These are phyloP conservation scores for Trypethelium eluteriae DNA, from an alignment of 495 filamentous ascomycete genomes.

Conservation along the genomic window DNA sequence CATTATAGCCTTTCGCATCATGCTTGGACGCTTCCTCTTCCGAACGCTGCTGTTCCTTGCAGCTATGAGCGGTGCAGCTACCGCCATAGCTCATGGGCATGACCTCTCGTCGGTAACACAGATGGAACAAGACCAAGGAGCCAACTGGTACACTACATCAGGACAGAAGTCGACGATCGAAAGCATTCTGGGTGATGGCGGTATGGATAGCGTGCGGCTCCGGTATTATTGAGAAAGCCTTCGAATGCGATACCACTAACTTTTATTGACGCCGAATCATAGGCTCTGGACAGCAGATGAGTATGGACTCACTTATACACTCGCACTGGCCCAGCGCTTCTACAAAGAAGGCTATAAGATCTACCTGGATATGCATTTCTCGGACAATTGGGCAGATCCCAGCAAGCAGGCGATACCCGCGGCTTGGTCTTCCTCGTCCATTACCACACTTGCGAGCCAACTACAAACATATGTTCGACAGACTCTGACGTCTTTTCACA, in stretches of 20 bases:
- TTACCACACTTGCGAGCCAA: constrained; percentile 23
- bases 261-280: not conserved
- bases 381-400: constrained; percentile 55
- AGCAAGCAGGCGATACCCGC: constrained; percentile 31
- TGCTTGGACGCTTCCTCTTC: not conserved
- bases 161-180: constrained; percentile 33
- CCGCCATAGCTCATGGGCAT: constrained; percentile 34
- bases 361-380: constrained; percentile 64
- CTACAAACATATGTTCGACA: constrained; percentile 34
- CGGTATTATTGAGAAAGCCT: constrained; percentile 14
- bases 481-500: constrained; percentile 34
- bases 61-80: not conserved
- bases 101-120: constrained; percentile 36
- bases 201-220: constrained; percentile 39
- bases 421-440: constrained; percentile 22
- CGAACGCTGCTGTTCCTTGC: not conserved
- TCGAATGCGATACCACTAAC: not conserved
- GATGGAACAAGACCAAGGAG: constrained; percentile 32
- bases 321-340: constrained; percentile 56
- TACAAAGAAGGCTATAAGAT: constrained; percentile 56
- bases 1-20: not conserved
- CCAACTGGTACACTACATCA: constrained; percentile 33
- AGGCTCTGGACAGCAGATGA: constrained; percentile 21
- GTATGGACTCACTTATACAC: constrained; percentile 63
- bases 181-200: constrained; percentile 38